These are phyloP conservation scores for Glarea lozoyensis DNA, from an alignment of 495 filamentous ascomycete species.

Conservation along the genomic window DNA sequence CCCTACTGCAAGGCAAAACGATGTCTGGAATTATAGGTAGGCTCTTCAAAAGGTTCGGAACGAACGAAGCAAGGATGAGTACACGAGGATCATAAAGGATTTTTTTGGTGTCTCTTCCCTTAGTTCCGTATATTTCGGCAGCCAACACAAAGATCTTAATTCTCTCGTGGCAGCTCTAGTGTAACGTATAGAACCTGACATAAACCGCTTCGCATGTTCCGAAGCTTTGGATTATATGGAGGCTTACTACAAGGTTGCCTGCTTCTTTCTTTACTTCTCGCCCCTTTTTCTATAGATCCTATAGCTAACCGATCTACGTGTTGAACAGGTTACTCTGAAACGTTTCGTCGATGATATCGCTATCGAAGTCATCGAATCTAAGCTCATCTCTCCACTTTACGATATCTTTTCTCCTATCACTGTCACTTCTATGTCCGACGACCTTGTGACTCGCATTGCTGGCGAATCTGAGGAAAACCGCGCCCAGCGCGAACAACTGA, in stretches of 20 bases:
- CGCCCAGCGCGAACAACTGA: conserved; percentile 38
- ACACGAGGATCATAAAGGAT: too few relatives aligned
- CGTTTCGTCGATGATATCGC: conserved; percentile 56
- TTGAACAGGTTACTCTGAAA: conserved; percentile 46
- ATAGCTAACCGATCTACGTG: not conserved
- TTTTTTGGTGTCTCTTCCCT: conserved; percentile 3
- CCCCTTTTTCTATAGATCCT: conserved; percentile 13
- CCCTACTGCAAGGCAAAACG: too few relatives aligned
- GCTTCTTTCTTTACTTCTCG: conserved; percentile 3
- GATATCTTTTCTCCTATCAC: conserved; percentile 33
- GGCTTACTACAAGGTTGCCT: conserved; percentile 40
- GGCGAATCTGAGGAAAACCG: conserved; percentile 45
- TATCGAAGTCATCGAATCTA: conserved; percentile 48
- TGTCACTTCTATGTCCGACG: conserved; percentile 34
- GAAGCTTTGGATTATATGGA: conserved; percentile 39
- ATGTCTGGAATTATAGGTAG: too few relatives aligned
- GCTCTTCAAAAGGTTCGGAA: too few relatives aligned
- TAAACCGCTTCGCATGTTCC: conserved; percentile 32
- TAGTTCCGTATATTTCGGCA: conserved; percentile 2
- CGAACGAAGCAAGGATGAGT: too few relatives aligned
- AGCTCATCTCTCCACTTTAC: conserved; percentile 38
- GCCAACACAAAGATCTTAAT: conserved; percentile 12
- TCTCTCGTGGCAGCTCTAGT: conserved; percentile 22
- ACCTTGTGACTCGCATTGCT: conserved; percentile 38
- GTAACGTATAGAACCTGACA: conserved; percentile 23